Evolutionary conservation across 2,329 filamentous ascomycete genomes (phyloP).

Genomic region (Diaporthe citriasiana): DNA sequence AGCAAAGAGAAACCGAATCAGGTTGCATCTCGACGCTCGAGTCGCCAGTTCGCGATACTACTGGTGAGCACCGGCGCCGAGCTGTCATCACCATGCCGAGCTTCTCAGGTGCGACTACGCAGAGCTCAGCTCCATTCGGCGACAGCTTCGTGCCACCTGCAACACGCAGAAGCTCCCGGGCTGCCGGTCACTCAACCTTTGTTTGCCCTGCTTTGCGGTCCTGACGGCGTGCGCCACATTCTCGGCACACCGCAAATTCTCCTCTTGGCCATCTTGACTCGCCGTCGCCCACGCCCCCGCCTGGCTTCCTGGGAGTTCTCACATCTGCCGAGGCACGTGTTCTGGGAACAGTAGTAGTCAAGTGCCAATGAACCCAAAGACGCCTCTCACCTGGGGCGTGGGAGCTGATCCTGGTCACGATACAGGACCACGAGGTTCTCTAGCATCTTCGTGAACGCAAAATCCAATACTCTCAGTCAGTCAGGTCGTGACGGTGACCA

Average conservation of each 20-base stretch:
- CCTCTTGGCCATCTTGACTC: conserved; percentile 12
- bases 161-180: not conserved
- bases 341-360: not conserved
- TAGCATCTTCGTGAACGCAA: not conserved
- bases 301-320: not conserved
- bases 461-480: not conserved
- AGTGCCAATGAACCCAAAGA: not conserved
- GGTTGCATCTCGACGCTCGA: conserved; percentile 11
- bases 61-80: not conserved
- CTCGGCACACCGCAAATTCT: conserved; percentile 16
- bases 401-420: not conserved
- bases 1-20: not conserved
- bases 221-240: not conserved
- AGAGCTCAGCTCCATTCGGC: not conserved
- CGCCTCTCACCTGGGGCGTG: not conserved
- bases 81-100: not conserved
- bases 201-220: not conserved
- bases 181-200: not conserved
- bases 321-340: conserved; percentile 17
- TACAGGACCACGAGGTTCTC: not conserved
- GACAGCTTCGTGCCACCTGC: not conserved
- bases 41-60: conserved; percentile 2
- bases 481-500: not conserved
- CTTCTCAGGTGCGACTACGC: not conserved
- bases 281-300: not conserved